phyloP scores from a whole-genome alignment of 2,329 filamentous ascomycete species.

The Colletotrichum spinosum region DNA sequence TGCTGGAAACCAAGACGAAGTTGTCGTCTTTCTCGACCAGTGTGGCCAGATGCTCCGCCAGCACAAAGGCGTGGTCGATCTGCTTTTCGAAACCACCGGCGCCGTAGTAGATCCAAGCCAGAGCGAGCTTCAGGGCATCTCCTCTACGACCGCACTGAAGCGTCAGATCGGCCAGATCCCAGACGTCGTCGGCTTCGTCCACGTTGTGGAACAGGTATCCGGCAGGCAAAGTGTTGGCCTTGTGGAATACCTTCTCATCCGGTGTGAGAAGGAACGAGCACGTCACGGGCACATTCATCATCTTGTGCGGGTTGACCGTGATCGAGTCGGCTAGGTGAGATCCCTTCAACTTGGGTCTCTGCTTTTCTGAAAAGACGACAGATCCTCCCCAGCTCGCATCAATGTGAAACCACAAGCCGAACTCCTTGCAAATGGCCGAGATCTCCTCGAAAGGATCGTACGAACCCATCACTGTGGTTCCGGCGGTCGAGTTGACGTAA shows the following conservation, averaged over 20 bases:
- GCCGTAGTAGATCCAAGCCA: conserved; percentile 93
- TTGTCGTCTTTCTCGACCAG: conserved; percentile 66
- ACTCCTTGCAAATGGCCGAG: conserved; percentile 74
- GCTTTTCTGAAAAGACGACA: conserved; percentile 79
- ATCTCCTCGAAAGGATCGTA: conserved; percentile 85
- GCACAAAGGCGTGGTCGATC: conserved; percentile 78
- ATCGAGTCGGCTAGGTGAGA: conserved; percentile 82
- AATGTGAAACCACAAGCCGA: conserved; percentile 90
- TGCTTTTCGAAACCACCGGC: conserved; percentile 75
- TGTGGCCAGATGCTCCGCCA: conserved; percentile 75
- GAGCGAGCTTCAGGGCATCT: conserved; percentile 87
- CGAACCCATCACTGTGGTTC: conserved; percentile 91
- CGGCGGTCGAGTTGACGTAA: conserved; percentile 95
- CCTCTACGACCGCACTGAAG: conserved; percentile 91
- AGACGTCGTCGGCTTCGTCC: conserved; percentile 69
- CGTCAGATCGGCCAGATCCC: conserved; percentile 92
- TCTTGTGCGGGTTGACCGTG: conserved; percentile 95
- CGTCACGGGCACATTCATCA: conserved; percentile 91
- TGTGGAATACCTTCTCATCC: conserved; percentile 82
- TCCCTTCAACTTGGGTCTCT: conserved; percentile 74
- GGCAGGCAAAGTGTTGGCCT: conserved; percentile 86
- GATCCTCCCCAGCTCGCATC: conserved; percentile 93
- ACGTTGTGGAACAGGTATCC: conserved; percentile 84
- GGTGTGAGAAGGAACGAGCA: conserved; percentile 88
- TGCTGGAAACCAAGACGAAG: conserved; percentile 78